These are phyloP conservation scores for Lipomyces anomalus DNA, from an alignment of 805 yeast species.

Conservation along the genomic window DNA sequence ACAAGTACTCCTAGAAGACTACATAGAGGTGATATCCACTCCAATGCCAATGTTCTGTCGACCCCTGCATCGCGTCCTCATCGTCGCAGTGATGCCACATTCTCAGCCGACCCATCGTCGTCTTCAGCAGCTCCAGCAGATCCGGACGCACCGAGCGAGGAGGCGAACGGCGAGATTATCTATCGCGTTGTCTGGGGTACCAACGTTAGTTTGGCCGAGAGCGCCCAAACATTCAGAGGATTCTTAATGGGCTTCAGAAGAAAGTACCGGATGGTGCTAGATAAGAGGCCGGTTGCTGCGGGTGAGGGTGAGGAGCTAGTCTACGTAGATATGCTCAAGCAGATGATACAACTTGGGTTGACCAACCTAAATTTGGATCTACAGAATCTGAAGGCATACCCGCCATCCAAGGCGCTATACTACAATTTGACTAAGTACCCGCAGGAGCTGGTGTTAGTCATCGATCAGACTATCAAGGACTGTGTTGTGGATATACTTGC, in stretches of 20 bases:
- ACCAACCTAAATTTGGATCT: constrained; percentile 83
- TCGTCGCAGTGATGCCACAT: constrained; percentile 2
- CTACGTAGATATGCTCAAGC: constrained; percentile 66
- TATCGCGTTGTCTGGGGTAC: constrained; percentile 92
- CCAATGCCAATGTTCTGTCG: constrained; percentile 61
- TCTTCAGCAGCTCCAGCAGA: constrained; percentile 11
- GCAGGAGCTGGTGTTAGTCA: constrained; percentile 92
- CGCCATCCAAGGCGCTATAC: constrained; percentile 70
- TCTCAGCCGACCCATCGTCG: constrained; percentile 7
- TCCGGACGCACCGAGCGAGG: constrained; percentile 15
- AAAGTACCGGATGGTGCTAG: constrained; percentile 60
- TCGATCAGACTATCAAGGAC: constrained; percentile 94
- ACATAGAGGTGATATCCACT: constrained; percentile 71
- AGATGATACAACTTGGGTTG: constrained; percentile 71
- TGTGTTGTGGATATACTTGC: constrained; percentile 70
- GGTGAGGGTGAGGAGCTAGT: constrained; percentile 65
- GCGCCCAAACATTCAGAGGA: constrained; percentile 70
- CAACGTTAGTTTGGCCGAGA: constrained; percentile 85
- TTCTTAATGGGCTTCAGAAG: constrained; percentile 79
- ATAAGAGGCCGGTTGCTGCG: constrained; percentile 35
- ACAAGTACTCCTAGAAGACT: neutral
- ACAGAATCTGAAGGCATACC: constrained; percentile 67
- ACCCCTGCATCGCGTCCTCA: constrained; percentile 46
- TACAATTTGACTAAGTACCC: constrained; percentile 88
- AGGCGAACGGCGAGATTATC: constrained; percentile 22